Evolutionary conservation across 768 basidiomycete genomes (phyloP).

Genomic region (Phylloporus sp.): DNA sequence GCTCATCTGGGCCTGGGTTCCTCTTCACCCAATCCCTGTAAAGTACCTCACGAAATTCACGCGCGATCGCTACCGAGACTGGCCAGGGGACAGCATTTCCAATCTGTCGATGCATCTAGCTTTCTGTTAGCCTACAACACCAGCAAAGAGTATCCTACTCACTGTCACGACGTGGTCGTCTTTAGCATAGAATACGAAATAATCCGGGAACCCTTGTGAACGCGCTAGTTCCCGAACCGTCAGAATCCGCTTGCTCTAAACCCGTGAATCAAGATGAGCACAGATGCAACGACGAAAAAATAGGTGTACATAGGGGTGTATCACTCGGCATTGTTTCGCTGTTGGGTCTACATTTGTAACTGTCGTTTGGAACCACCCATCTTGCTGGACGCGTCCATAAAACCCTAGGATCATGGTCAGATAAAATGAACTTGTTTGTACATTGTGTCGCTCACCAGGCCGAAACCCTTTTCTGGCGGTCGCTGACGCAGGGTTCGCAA

Average conservation of each 20-base stretch:
- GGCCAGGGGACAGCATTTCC: constrained; percentile 78
- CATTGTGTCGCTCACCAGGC: constrained; percentile 35
- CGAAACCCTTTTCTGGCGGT: constrained; percentile 50
- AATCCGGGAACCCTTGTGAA: constrained; percentile 79
- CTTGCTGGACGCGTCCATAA: constrained; percentile 57
- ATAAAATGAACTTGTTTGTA: not conserved
- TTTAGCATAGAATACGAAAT: constrained; percentile 57
- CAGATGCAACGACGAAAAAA: not conserved
- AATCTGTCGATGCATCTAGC: constrained; percentile 75
- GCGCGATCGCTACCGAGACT: constrained; percentile 59
- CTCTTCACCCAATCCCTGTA: constrained; percentile 48
- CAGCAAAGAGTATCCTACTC: constrained; percentile 20
- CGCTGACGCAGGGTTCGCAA: constrained; percentile 56
- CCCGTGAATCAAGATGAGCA: not conserved
- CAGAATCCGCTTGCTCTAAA: constrained; percentile 64
- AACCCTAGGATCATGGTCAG: constrained; percentile 34
- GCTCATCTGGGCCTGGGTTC: constrained; percentile 17
- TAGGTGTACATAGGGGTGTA: constrained; percentile 60
- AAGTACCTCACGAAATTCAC: constrained; percentile 50
- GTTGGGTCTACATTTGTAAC: constrained; percentile 78
- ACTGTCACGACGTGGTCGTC: constrained; percentile 59
- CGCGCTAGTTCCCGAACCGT: constrained; percentile 75
- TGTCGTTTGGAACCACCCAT: constrained; percentile 63
- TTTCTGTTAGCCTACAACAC: constrained; percentile 1
- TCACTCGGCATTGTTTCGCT: constrained; percentile 69